Evolutionary conservation across 495 filamentous ascomycete genomes (phyloP).

Genomic region (Penicillium silybi): DNA sequence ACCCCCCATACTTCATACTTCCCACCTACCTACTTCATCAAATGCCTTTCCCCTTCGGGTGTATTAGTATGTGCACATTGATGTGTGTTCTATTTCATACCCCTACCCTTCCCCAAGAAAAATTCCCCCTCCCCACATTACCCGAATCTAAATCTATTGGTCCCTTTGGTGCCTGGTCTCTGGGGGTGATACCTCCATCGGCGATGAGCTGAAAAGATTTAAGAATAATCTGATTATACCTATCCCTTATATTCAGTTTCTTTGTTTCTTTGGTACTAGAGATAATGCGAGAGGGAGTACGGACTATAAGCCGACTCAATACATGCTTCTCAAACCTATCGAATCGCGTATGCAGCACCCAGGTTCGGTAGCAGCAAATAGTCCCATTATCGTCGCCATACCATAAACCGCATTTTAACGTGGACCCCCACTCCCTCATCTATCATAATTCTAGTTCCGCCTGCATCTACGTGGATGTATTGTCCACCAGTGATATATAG

Average conservation of each 20-base stretch:
- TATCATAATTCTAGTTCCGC: background rate
- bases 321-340: background rate
- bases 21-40: background rate
- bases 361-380: background rate
- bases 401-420: no score
- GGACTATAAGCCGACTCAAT: background rate
- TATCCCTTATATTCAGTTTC: background rate
- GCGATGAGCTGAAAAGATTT: conserved; percentile 7
- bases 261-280: background rate
- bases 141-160: background rate
- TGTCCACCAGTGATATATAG: background rate
- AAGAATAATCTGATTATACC: no score
- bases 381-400: background rate
- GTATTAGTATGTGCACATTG: conserved; percentile 14
- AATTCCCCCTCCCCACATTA: background rate
- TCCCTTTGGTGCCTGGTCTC: conserved; percentile 2
- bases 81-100: background rate
- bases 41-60: conserved; percentile 6
- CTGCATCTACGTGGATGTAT: background rate
- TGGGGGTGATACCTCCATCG: conserved; percentile 16
- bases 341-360: background rate
- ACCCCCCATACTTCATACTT: background rate
- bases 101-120: background rate
- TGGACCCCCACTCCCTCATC: background rate
- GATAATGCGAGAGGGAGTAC: background rate